Base-by-base conservation (phyloP, 108 stramenopile genomes). In the Seminavis robusta region DNA sequence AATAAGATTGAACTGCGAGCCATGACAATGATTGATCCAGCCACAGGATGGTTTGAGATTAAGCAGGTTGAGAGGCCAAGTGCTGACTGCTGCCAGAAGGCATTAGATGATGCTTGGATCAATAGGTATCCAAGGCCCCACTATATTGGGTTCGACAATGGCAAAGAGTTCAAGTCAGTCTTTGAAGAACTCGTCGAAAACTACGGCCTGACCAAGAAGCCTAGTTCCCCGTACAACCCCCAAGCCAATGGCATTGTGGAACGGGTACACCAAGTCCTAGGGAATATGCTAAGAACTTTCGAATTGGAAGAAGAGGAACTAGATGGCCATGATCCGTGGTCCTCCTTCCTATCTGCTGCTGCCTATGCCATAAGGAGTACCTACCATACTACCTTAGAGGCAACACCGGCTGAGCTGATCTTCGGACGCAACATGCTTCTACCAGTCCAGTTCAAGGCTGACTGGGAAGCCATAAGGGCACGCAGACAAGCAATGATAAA, bases 31-130 rank as follows among this genome's bases (percentile, higher is more conserved):
- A 66, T 71, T 25, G 66, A 67, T 42, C 71, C 68, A 40, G 67
- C 68, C 23, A 64, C 71, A 9, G 58, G 72, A 9, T 69, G 71
- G 72, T 73, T 78, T 33, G 68, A 78, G 36, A 61, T 73, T 17
- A 55, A 38, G 24, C 59, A 69, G 42, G 33, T 68, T n/a, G 52
- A 56, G 39, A 53, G 72, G 24, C 52, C 52, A 46, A 54, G 56
- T n/a, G 61, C 60, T 2, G 39, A 37, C 11, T 31, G 19, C 2
- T 39, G 68, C 3, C 19, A 52, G 11, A n/a, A 52, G 3, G 32
- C 63, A 1, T 24, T 69, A n/a, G 50, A 71, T 11, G 20, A 60
- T 21, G 46, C 56, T n/a, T 73, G 72, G 72, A 44, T 78, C 7
- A 48, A 42, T 34, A 54, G 71, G 27, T 77, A 73, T 44, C 76